Conservation (phyloP, 2,329 filamentous ascomycete genomes). For the Pseudogymnoascus pannorum region DNA sequence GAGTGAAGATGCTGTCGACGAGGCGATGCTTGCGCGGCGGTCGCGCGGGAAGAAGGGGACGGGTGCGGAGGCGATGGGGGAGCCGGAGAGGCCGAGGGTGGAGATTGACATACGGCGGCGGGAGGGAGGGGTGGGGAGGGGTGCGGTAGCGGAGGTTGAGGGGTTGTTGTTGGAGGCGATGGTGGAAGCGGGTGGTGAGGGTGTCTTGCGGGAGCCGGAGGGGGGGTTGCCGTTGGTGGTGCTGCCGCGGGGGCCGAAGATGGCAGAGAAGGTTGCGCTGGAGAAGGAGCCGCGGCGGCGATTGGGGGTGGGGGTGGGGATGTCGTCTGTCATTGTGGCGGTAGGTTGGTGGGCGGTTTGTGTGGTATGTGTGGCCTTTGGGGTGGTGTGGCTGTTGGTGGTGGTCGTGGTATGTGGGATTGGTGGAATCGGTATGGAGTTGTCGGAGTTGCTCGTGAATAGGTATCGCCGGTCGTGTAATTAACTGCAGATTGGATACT, state of each 20-base stretch:
- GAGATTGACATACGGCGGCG: conserved; percentile 68
- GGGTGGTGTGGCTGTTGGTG: not conserved
- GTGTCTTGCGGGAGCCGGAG: too few relatives aligned
- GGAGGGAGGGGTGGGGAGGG: conserved; percentile 43
- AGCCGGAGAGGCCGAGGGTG: conserved; percentile 67
- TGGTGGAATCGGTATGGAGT: not conserved
- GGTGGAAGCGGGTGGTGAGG: conserved; percentile 11
- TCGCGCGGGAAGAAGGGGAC: conserved; percentile 43
- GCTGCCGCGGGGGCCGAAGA: conserved; percentile 49
- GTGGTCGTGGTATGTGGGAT: not conserved
- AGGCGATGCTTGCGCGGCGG: conserved; percentile 53
- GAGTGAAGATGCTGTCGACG: conserved; percentile 53
- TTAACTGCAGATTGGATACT: not conserved
- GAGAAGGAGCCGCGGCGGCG: conserved; percentile 40
- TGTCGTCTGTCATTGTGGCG: conserved; percentile 37
- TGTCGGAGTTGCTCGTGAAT: not conserved
- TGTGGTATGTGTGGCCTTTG: not conserved
- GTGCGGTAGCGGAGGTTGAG: conserved; percentile 36
- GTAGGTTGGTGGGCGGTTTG: not conserved
- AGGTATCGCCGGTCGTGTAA: too few relatives aligned
- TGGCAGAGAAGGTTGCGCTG: conserved; percentile 33
- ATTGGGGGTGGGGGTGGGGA: conserved; percentile 31
- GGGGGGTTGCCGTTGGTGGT: conserved; percentile 23
- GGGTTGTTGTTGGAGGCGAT: too few relatives aligned
- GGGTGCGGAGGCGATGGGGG: conserved; percentile 48